Conservation (phyloP, 1,139 yeast genomes). For the Suhomyces wounanorum region DNA sequence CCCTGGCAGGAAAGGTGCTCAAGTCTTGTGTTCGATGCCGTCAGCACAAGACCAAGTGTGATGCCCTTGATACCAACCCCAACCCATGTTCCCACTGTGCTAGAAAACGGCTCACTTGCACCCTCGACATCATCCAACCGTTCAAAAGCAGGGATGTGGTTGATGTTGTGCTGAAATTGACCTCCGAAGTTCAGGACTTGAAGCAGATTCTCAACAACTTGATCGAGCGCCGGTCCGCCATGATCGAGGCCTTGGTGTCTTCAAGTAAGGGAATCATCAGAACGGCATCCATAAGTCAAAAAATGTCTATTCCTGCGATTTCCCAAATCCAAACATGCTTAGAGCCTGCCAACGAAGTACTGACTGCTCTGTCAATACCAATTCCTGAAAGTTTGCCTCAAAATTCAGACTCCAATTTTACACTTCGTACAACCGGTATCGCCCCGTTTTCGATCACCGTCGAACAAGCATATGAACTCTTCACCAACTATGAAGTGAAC, state of each 20-base stretch:
- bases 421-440: slow-evolving; percentile 19
- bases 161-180: slow-evolving; percentile 35
- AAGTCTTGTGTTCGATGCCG: slow-evolving; percentile 66
- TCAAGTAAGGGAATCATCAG: slow-evolving; percentile 18
- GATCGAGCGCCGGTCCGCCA: slow-evolving; percentile 27
- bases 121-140: slow-evolving; percentile 41
- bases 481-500: slow-evolving; percentile 34
- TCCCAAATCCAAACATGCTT: slow-evolving; percentile 34
- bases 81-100: slow-evolving; percentile 59
- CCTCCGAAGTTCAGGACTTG: slow-evolving; percentile 32
- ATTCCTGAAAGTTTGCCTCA: background rate
- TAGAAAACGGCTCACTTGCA: slow-evolving; percentile 52
- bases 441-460: slow-evolving; percentile 29
- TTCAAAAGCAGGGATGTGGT: slow-evolving; percentile 29
- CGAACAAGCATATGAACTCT: slow-evolving; percentile 31
- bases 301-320: slow-evolving; percentile 15
- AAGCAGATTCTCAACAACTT: slow-evolving; percentile 29
- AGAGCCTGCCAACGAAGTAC: slow-evolving; percentile 18
- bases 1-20: slow-evolving; percentile 28
- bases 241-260: slow-evolving; percentile 27
- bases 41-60: slow-evolving; percentile 66
- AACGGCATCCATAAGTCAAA: slow-evolving; percentile 7
- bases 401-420: slow-evolving; percentile 12
- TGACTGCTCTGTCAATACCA: background rate
- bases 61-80: slow-evolving; percentile 54